Evolutionary conservation across 805 yeast species (phyloP), one percentile per base, ranked within the genome.

Genomic region (Candida ponderosae): DNA sequence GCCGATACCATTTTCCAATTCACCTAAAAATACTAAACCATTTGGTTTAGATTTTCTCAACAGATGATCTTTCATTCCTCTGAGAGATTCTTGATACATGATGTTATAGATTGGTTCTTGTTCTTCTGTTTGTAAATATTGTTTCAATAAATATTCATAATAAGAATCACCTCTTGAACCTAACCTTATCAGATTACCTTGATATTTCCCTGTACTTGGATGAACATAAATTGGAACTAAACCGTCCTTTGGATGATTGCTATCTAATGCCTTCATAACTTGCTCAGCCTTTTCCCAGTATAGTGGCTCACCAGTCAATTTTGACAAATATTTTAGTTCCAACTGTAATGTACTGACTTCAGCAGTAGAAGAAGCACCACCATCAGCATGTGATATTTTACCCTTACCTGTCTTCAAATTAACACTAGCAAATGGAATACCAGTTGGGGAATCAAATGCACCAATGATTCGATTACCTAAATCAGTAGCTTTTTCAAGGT

Each of bases 161-260:
- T 88, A 89, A 1, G 96, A 85, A 59, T 88, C 97, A 34, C 96
- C 97, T 47, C 96, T 70, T 1, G 95, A 82, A 0, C 97, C 97
- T 39, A 89, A 63, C 44, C 96, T 72, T 42, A 90, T 85, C 37
- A 72, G 59, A 2, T 54, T 49, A 1, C 87, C 87, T 41, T 66
- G 73, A 56, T 74, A 87, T 42, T 66, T 63, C 5, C 93, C 96
- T 0, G 81, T 71, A 31, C 76, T 80, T 8, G 96, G 93, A 28
- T 74, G 65, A 28, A 89, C 77, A 51, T 66, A 83, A 32, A 87
- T 85, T 3, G 97, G 96, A 4, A 75, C 95, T 31, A 89, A 67
- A 0, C 96, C 96, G 50, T 78, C 87, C 36, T 56, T 48, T 7
- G 84, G 80, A 33, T 72, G 68, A 49, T 76, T 78, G 4, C 64